These are phyloP conservation scores for Coix lacrymajobi DNA, from an alignment of 176 grass and related monocot genomes.

Conservation along the genomic window DNA sequence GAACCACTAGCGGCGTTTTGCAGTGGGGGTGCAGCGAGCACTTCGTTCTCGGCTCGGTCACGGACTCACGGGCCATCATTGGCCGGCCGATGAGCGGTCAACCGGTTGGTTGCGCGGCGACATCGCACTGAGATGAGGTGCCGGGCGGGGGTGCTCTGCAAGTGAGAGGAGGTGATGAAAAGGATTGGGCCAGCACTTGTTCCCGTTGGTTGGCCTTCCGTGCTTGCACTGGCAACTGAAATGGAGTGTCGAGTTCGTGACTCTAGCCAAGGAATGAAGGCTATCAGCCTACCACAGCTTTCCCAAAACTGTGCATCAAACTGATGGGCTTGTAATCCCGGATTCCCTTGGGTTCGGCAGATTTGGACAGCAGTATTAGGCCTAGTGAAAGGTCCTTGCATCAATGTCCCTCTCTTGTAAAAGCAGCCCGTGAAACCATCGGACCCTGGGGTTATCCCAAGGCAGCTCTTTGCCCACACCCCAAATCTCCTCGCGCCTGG, in stretches of 20 bases:
- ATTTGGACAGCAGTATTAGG: neutral
- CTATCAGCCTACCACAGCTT: neutral
- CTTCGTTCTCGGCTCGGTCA: neutral
- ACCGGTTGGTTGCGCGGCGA: neutral
- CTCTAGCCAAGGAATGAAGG: neutral
- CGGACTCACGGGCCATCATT: neutral
- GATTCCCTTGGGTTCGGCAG: neutral
- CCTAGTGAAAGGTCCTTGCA: too few relatives aligned
- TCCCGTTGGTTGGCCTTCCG: neutral
- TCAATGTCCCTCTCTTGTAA: neutral
- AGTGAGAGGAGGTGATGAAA: neutral
- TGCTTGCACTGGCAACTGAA: neutral
- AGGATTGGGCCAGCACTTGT: neutral
- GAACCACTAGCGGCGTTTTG: neutral
- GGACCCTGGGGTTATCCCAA: neutral
- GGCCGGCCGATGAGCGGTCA: conserved; percentile 21
- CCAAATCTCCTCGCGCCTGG: neutral
- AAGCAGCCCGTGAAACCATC: neutral
- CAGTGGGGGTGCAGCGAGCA: neutral
- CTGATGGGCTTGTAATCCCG: neutral
- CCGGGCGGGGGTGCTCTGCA: neutral
- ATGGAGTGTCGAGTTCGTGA: neutral
- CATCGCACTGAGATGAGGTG: neutral
- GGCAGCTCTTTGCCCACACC: neutral
- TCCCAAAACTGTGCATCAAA: neutral